Evolutionary conservation across 805 yeast genomes (phyloP), one percentile per base, ranked within the genome.

Genomic region (Schwanniomyces pseudopolymorphus): DNA sequence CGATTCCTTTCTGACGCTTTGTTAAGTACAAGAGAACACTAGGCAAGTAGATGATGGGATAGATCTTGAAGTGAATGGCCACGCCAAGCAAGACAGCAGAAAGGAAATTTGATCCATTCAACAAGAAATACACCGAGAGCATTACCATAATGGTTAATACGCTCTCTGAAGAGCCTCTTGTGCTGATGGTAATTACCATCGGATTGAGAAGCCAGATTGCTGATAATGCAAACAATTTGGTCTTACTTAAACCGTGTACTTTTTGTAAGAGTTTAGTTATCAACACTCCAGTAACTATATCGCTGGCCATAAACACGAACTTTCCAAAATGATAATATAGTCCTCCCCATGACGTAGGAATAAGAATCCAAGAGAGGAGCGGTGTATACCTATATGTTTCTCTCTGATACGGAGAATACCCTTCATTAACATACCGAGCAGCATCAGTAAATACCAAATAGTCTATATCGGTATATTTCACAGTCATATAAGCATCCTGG

Each of bases 311-410:
- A 63, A 94, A 94, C 16, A 92, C 47, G 5, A 83, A 51, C 62
- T 94, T 94, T 1, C 98, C 98, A 57, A 85, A 87, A 51, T 82
- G 76, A 41, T 59, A 62, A 74, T 74, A 76, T 3, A 35, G 8
- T 0, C 61, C 67, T 1, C 68, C 70, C 56, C 62, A 66, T 2
- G 78, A 70, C 24, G 88, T 86, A 0, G 97, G 97, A 1, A 82
- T 61, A 33, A 94, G 67, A 24, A 88, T 50, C 94, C 96, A 89
- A 9, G 97, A 83, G 27, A 94, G 69, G 31, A 94, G 63, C 9
- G 99, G 99, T 0, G 99, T 92, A 59, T 94, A 94, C 39, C 99
- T 70, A 58, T 92, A 94, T 0, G 99, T 94, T 46, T 85, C 96
- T 51, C 99, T 73, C 17, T 63, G 55, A 57, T 87, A 94, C 1